These are phyloP conservation scores for Teratosphaeria viscida DNA, from an alignment of 2,329 filamentous ascomycete species.

Conservation along the genomic window DNA sequence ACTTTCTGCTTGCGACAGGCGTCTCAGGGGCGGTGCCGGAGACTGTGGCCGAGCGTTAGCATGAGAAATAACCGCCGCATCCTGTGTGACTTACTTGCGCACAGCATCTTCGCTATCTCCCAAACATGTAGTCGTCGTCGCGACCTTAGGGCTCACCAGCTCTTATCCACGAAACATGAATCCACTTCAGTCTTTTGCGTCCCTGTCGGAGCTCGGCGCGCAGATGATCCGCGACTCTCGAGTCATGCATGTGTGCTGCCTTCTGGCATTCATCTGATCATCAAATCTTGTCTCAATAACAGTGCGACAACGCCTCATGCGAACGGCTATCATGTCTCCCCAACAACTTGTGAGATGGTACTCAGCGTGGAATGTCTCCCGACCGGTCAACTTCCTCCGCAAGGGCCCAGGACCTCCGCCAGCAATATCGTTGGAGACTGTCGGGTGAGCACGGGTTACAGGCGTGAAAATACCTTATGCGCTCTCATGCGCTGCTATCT, in stretches of 20 bases:
- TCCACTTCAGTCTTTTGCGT: background rate
- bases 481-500: no score
- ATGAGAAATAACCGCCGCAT: constrained; percentile 6
- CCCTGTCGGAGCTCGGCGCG: background rate
- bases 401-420: no score
- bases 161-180: background rate
- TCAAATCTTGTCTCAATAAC: no score
- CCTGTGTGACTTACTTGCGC: constrained; percentile 26
- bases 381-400: no score
- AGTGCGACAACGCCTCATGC: no score
- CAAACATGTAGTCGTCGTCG: background rate
- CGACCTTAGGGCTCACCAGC: background rate
- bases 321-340: no score
- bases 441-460: no score
- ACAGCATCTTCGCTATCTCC: constrained; percentile 21
- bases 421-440: no score
- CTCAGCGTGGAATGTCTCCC: no score
- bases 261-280: background rate
- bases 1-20: constrained; percentile 90
- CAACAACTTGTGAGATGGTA: no score
- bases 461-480: no score
- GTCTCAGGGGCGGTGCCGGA: constrained; percentile 93
- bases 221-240: background rate
- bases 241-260: background rate
- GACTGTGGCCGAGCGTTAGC: constrained; percentile 45